phyloP scores from a whole-genome alignment of 345 rosid species.

The Conringia planisiliqua region DNA sequence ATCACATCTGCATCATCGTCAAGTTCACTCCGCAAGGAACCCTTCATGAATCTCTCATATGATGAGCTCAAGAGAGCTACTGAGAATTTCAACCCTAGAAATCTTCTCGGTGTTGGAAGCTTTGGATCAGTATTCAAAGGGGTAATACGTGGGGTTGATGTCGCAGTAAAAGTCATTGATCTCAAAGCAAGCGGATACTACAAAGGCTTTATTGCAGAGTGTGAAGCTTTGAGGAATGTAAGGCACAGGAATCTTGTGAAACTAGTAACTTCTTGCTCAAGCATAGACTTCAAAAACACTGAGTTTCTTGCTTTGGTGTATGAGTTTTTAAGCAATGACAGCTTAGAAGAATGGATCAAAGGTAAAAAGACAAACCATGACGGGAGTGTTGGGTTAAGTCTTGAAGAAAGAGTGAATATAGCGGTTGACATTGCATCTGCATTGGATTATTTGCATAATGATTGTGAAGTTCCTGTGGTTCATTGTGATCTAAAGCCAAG shows the following conservation, averaged over 20 bases:
- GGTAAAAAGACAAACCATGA: constrained; percentile 32
- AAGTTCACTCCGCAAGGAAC: constrained; percentile 13
- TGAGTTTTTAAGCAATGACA: constrained; percentile 45
- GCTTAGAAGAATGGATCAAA: constrained; percentile 47
- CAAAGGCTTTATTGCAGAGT: constrained; percentile 48
- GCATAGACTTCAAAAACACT: constrained; percentile 36
- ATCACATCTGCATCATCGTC: constrained; percentile 3
- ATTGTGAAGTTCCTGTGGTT: constrained; percentile 43
- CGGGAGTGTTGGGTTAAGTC: constrained; percentile 34
- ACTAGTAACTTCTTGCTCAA: constrained; percentile 52
- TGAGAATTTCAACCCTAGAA: constrained; percentile 30
- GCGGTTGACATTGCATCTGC: constrained; percentile 46
- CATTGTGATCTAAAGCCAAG: constrained; percentile 49
- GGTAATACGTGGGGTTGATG: constrained; percentile 1
- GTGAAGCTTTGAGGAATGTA: constrained; percentile 44
- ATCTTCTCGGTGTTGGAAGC: constrained; percentile 49
- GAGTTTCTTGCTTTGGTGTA: constrained; percentile 58
- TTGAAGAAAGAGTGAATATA: constrained; percentile 45
- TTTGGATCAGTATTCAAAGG: constrained; percentile 43
- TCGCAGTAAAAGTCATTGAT: constrained; percentile 49
- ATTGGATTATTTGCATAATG: constrained; percentile 52
- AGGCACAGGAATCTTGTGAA: constrained; percentile 56
- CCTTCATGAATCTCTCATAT: constrained; percentile 41
- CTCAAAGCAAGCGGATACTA: constrained; percentile 31
- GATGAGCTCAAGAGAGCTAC: constrained; percentile 47